A percentile compares a stretch with the other conserved stretches of the same genome.
phyloP scores from a whole-genome alignment of 805 yeast species.

The Candida schatavii region DNA sequence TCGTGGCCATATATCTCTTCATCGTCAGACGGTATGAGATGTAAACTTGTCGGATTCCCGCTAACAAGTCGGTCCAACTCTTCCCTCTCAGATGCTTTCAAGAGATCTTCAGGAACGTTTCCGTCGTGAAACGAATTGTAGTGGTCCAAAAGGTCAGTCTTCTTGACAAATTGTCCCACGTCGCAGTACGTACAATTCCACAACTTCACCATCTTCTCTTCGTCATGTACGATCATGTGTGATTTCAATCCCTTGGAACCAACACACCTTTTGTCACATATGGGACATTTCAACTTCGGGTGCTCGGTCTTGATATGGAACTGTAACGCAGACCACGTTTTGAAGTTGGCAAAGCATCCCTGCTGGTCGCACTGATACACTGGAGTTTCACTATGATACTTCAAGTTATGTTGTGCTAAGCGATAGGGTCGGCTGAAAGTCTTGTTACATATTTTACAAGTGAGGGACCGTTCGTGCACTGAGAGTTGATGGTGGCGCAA shows the following conservation, averaged over 20 bases:
- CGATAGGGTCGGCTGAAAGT: constrained; percentile 62
- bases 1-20: constrained; percentile 6
- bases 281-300: constrained; percentile 59
- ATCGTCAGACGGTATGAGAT: constrained; percentile 8
- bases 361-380: constrained; percentile 56
- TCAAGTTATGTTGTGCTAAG: constrained; percentile 62
- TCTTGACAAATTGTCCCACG: constrained; percentile 48
- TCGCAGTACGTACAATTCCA: constrained; percentile 68
- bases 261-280: constrained; percentile 70
- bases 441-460: constrained; percentile 63
- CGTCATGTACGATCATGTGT: constrained; percentile 72
- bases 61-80: constrained; percentile 19
- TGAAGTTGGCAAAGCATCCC: constrained; percentile 59
- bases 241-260: constrained; percentile 67
- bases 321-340: constrained; percentile 72
- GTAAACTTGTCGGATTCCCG: constrained; percentile 8
- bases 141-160: constrained; percentile 57
- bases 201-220: constrained; percentile 44
- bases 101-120: constrained; percentile 31
- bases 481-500: constrained; percentile 67
- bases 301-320: constrained; percentile 70
- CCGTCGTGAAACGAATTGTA: constrained; percentile 48
- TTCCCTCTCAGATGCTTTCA: constrained; percentile 21
- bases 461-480: constrained; percentile 55
- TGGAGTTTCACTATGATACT: constrained; percentile 57